Evolutionary conservation across 345 rosid genomes (phyloP), one percentile per base, ranked within the genome.

Genomic region (Brassica carinata): DNA sequence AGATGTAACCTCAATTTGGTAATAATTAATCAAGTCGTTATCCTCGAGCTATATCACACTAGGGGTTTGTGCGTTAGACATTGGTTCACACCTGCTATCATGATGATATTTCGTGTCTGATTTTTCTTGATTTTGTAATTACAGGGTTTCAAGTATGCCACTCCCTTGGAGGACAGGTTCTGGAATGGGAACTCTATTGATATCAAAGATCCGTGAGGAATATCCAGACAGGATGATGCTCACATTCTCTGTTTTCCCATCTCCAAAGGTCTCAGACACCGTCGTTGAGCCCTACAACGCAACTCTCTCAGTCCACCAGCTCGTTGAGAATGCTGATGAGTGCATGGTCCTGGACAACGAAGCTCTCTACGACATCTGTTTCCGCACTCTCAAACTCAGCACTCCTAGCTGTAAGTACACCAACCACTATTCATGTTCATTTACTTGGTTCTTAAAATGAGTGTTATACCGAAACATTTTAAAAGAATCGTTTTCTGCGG

Each of bases 221-320:
- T 94, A 94, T 61, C 98, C 98, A 23, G 98, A 94, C 85, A 87
- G 98, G 79, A 94, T 94, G 98, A 90, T 94, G 98, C 88, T 94
- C 51, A 92, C 98, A 6, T 94, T 94, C 96, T 94, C 98, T 18
- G 98, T 94, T 78, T 94, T 94, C 82, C 98, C 98, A 43, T 94
- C 98, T 23, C 98, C 98, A 5, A 94, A 94, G 80, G 98, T 94
- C 85, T 94, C 98, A 11, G 98, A 94, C 89, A 94, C 98, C 0
- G 98, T 94, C n/a, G 98, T 94, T 71, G 98, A 94, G 84, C 98
- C 98, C 0, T 94, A 94, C 83, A 94, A 94, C 69, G 98, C 98
- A 6, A 94, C 98, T 73, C 97, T 94, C 81, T 94, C 98, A 0
- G 98, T 94, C 75, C 98, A 94, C 74, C 98, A 94, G 84, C 86